These are phyloP conservation scores for Trametopsis cervina DNA, from an alignment of 768 basidiomycete species.

Conservation along the genomic window DNA sequence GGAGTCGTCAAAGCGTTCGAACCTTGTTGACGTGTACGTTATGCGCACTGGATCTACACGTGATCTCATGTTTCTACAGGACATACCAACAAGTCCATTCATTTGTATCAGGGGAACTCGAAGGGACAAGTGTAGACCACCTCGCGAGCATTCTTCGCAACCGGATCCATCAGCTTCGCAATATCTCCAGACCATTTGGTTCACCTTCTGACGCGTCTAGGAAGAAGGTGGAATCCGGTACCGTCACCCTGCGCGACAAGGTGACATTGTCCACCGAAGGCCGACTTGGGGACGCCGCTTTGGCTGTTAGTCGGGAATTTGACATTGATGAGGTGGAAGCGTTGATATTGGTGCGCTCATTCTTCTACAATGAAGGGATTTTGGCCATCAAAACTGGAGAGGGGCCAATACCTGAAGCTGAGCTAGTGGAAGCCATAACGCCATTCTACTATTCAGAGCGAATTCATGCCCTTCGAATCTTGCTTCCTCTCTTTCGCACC, in stretches of 20 bases:
- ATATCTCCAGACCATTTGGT: slow-evolving; percentile 60
- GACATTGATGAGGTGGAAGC: slow-evolving; percentile 80
- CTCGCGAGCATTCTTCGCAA: slow-evolving; percentile 50
- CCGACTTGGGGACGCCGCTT: slow-evolving; percentile 61
- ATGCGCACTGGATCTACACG: not conserved
- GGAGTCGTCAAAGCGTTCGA: slow-evolving; percentile 54
- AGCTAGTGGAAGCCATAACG: slow-evolving; percentile 64
- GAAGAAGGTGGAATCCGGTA: slow-evolving; percentile 58
- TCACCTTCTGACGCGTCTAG: slow-evolving; percentile 61
- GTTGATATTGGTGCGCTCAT: slow-evolving; percentile 65
- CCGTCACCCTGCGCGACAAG: slow-evolving; percentile 63
- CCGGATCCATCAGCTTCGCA: slow-evolving; percentile 49
- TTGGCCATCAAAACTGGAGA: slow-evolving; percentile 35
- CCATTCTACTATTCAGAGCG: slow-evolving; percentile 81
- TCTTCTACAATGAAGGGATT: slow-evolving; percentile 71
- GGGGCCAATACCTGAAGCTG: slow-evolving; percentile 40
- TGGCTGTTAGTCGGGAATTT: slow-evolving; percentile 66
- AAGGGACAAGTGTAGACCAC: slow-evolving; percentile 53
- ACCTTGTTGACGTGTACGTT: slow-evolving; percentile 64
- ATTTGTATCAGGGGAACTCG: slow-evolving; percentile 49
- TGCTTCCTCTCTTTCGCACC: slow-evolving; percentile 72
- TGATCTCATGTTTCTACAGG: slow-evolving; percentile 27
- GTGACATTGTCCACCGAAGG: slow-evolving; percentile 56
- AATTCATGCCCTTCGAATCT: slow-evolving; percentile 57
- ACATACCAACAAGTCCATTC: slow-evolving; percentile 61